Base-by-base conservation (phyloP, 2,329 filamentous ascomycete species). In the Verticillium nonalfalfae region DNA sequence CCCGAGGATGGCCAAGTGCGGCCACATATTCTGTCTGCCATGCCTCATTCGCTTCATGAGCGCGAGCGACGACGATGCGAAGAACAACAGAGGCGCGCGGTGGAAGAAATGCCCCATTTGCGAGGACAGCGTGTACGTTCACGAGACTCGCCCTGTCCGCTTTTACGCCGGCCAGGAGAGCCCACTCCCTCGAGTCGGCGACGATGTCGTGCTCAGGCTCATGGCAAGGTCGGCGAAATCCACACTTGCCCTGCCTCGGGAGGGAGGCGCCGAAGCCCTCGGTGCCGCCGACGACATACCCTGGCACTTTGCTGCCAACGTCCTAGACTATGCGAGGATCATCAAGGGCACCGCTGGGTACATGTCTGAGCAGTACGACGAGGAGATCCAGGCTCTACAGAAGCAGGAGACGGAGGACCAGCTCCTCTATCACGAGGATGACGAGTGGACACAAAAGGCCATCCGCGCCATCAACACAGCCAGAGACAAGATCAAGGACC, bases 61-160 rank as follows among this genome's bases (percentile, higher is more conserved):
- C 68, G 90, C 93, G 7, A 85, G 83, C 31, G 89, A 90, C 61
- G 88, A 90, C n/a, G 89, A 90, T 38, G 76, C 77, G 9, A 83
- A 81, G 62, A 78, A 84, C 10, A 87, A 89, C 64, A 93, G 89
- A 76, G 88, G 85, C 68, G 80, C 89, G 35, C 83, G 90, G 60
- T 97, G 91, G 85, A 96, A 96, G 78, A 97, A 96, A 73, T 99
- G 95, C 68, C 94, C 95, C 0, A 93, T 99, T 38, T 99, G 95
- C 73, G 95, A 91, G 78, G 95, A 99, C 73, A 88, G 85, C 57
- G 86, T 99, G n/a, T 96, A 95, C 72, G 83, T 93, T n/a, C 89
- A 91, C 9, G 95, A 99, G 65, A 91, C 90, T 26, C 84, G 91
- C 57, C 93, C 95, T 1, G 93, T 97, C 26, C 85, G 93, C 57